Percentiles rank a stretch among this genome's conserved stretches.
Conservation (phyloP, 1,284 basidiomycete genomes). For the Porodaedalea pini region DNA sequence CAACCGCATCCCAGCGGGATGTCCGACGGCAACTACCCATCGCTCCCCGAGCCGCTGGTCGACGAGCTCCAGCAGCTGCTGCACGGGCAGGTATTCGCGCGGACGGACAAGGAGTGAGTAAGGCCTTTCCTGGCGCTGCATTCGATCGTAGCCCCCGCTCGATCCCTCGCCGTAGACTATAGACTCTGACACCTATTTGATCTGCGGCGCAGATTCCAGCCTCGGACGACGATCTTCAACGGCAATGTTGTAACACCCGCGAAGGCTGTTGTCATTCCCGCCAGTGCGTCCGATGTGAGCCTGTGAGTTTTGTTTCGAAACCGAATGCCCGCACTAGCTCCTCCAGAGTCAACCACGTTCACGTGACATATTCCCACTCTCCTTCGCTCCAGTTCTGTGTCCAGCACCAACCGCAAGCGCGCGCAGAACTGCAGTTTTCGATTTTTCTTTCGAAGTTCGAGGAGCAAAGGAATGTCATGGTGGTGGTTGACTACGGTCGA, state of each 20-base stretch:
- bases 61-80: constrained; percentile 6
- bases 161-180: not conserved
- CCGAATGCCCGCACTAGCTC: no score
- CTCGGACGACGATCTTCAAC: constrained; percentile 19
- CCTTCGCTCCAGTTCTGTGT: no score
- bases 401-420: no score
- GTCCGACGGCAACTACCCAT: not conserved
- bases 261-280: constrained; percentile 10
- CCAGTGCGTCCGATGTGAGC: constrained; percentile 17
- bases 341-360: not conserved
- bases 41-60: constrained; percentile 1
- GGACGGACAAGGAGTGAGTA: constrained; percentile 12
- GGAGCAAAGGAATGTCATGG: no score
- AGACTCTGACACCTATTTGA: not conserved
- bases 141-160: not conserved
- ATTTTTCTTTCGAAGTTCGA: no score
- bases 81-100: constrained; percentile 7
- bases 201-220: constrained; percentile 9
- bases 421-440: no score
- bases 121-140: not conserved
- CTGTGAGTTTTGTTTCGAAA: constrained; percentile 17
- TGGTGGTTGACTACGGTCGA: no score
- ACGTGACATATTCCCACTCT: no score
- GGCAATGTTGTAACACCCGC: constrained; percentile 19
- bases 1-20: not conserved